These are phyloP conservation scores for Blumeria hordei DNA, from an alignment of 2,329 filamentous ascomycete species.

Conservation along the genomic window DNA sequence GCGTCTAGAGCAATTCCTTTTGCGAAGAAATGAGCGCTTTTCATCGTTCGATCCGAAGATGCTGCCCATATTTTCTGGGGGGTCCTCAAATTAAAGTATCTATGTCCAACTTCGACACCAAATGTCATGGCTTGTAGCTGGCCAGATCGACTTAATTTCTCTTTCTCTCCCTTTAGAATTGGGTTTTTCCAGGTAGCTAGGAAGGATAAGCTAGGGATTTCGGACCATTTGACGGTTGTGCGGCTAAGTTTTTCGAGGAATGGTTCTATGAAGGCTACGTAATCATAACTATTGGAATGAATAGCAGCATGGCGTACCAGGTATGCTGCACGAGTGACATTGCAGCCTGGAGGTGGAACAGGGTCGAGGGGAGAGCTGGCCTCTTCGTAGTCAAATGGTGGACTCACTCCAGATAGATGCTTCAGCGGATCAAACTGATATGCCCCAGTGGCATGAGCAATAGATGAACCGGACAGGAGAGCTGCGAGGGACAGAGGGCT, in stretches of 20 bases:
- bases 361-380: slow-evolving; percentile 22
- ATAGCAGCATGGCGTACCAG: slow-evolving; percentile 26
- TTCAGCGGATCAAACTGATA: slow-evolving; percentile 20
- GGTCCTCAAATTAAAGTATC: slow-evolving; percentile 17
- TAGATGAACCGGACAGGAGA: not conserved
- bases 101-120: slow-evolving; percentile 11
- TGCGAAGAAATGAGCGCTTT: slow-evolving; percentile 24
- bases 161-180: slow-evolving; percentile 10
- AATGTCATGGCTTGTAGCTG: slow-evolving; percentile 11
- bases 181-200: slow-evolving; percentile 11
- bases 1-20: slow-evolving; percentile 20
- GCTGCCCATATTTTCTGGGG: slow-evolving; percentile 26
- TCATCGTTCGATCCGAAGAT: slow-evolving; percentile 25
- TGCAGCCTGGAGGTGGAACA: slow-evolving; percentile 24
- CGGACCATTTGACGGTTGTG: slow-evolving; percentile 22
- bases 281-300: slow-evolving; percentile 27
- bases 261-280: slow-evolving; percentile 24
- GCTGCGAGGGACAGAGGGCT: too few species aligned
- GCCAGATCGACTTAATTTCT: slow-evolving; percentile 10
- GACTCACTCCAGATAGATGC: slow-evolving; percentile 24
- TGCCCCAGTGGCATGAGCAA: not conserved
- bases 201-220: slow-evolving; percentile 9
- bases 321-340: slow-evolving; percentile 23
- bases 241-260: slow-evolving; percentile 26
- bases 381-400: slow-evolving; percentile 21